These are phyloP conservation scores for Flagelloscypha sp. DNA, from an alignment of 768 basidiomycete species.

Conservation along the genomic window DNA sequence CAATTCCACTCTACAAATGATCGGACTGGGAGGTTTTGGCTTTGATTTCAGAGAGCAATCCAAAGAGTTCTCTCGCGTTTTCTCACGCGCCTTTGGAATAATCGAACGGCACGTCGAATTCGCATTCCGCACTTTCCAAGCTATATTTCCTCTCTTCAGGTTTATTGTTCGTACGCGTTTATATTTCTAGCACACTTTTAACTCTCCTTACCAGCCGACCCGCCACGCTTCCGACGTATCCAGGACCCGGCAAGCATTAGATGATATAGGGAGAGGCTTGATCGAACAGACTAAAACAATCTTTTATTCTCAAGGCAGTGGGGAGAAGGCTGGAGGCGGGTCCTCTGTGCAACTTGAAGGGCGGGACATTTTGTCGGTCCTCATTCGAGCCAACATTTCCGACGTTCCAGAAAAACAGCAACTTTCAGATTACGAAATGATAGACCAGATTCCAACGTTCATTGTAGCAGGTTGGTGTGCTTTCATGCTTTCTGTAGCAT, in stretches of 20 bases:
- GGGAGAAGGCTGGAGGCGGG: constrained; percentile 16
- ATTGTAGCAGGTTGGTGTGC: constrained; percentile 55
- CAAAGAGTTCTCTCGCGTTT: too few species aligned
- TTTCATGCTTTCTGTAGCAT: constrained; percentile 27
- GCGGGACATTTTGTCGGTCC: constrained; percentile 53
- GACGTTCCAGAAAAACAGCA: constrained; percentile 47
- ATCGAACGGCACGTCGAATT: too few species aligned
- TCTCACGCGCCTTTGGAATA: too few species aligned
- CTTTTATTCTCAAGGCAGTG: constrained; percentile 13
- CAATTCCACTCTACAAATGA: too few species aligned
- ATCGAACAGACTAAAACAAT: too few species aligned
- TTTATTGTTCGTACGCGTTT: constrained; percentile 26
- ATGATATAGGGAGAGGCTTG: too few species aligned
- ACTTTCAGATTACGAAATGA: constrained; percentile 37
- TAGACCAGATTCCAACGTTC: constrained; percentile 52
- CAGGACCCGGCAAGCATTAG: too few species aligned
- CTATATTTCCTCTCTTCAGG: constrained; percentile 27
- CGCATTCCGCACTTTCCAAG: constrained; percentile 26
- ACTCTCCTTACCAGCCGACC: constrained; percentile 22
- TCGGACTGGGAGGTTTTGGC: too few species aligned
- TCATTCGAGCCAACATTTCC: constrained; percentile 58
- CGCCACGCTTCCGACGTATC: too few species aligned
- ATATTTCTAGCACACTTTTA: not conserved
- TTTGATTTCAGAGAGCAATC: too few species aligned
- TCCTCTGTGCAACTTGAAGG: constrained; percentile 19